Percentiles rank a stretch among this genome's conserved stretches.
Conservation (phyloP, 2,329 filamentous ascomycete genomes). For the Microcyclosporella mali region DNA sequence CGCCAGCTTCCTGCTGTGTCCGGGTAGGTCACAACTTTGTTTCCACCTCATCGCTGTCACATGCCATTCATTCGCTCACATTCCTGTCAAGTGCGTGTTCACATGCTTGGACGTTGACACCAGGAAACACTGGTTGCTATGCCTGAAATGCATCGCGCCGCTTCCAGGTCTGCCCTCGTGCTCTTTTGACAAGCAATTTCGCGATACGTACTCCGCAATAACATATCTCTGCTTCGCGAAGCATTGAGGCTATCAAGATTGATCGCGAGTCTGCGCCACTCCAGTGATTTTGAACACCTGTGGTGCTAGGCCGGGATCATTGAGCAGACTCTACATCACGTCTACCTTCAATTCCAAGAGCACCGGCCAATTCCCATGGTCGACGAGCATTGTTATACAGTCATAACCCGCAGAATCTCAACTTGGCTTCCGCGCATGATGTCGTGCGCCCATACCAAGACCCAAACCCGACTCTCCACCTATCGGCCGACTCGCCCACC, state of each 20-base stretch:
- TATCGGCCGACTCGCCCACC: slow-evolving; percentile 16
- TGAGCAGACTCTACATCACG: slow-evolving; percentile 12
- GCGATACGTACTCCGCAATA: not conserved
- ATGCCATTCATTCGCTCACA: too few species aligned
- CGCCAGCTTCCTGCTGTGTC: too few species aligned
- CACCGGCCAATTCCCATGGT: slow-evolving; percentile 19
- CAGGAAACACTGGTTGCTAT: too few species aligned
- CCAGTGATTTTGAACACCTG: slow-evolving; percentile 9
- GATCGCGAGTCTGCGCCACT: too few species aligned
- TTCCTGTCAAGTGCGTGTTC: too few species aligned
- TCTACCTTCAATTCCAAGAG: slow-evolving; percentile 14
- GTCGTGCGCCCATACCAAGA: slow-evolving; percentile 16
- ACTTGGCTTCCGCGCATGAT: slow-evolving; percentile 15
- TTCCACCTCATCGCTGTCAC: too few species aligned
- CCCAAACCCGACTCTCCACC: slow-evolving; percentile 13
- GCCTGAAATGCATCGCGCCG: not conserved
- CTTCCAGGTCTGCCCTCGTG: not conserved
- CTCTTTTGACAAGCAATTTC: not conserved
- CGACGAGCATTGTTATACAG: slow-evolving; percentile 15
- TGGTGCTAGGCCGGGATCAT: slow-evolving; percentile 14
- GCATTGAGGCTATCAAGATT: too few species aligned
- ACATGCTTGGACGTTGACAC: too few species aligned
- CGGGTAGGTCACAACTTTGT: too few species aligned
- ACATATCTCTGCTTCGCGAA: too few species aligned
- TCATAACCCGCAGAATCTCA: slow-evolving; percentile 6